Conservation (phyloP, 2,329 filamentous ascomycete species). For the Alternaria sp. region DNA sequence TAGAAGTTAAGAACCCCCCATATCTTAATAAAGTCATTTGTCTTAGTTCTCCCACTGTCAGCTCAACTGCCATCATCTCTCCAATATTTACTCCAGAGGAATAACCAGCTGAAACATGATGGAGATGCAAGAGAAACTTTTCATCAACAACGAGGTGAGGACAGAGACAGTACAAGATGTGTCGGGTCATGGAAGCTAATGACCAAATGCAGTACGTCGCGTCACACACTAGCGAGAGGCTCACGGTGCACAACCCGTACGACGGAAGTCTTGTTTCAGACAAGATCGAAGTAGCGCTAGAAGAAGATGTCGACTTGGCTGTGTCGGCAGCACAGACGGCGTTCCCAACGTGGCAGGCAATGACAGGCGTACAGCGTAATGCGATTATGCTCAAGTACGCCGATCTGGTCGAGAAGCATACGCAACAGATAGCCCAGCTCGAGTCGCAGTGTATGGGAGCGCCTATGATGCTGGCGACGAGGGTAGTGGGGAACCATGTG, state of each 20-base stretch:
- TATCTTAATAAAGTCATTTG: background rate
- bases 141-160: constrained; percentile 39
- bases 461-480: constrained; percentile 13
- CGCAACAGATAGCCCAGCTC: constrained; percentile 13
- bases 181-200: background rate
- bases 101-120: background rate
- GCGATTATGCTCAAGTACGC: constrained; percentile 32
- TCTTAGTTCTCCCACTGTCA: background rate
- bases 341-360: constrained; percentile 29
- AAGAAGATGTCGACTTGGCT: constrained; percentile 34
- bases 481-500: constrained; percentile 7
- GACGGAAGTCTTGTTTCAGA: constrained; percentile 32
- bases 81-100: accelerated
- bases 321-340: constrained; percentile 33
- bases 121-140: constrained; percentile 20
- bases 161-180: background rate
- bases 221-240: constrained; percentile 27
- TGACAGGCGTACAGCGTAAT: constrained; percentile 29
- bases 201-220: constrained; percentile 23
- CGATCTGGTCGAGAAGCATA: constrained; percentile 29
- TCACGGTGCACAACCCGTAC: constrained; percentile 34
- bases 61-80: background rate
- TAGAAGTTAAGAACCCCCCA: background rate
- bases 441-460: constrained; percentile 27
- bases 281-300: constrained; percentile 29